These are phyloP conservation scores for Brasilioporus rufonigricans DNA, from an alignment of 768 basidiomycete species.

Conservation along the genomic window DNA sequence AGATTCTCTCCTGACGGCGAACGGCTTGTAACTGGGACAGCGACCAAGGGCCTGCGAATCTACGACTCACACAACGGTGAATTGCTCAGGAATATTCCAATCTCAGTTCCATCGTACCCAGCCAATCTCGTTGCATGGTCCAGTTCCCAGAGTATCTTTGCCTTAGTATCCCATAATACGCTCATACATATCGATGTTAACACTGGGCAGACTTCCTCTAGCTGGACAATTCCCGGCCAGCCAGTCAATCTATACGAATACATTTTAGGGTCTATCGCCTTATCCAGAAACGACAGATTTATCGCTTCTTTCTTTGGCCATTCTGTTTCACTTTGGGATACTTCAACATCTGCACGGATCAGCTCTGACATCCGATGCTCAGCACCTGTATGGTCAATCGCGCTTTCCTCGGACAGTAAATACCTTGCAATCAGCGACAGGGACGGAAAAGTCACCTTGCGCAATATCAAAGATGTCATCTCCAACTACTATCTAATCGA, in stretches of 20 bases:
- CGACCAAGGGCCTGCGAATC: not conserved
- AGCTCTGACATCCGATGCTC: not conserved
- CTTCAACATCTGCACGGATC: constrained; percentile 1
- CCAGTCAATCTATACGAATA: not conserved
- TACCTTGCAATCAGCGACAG: not conserved
- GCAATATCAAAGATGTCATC: not conserved
- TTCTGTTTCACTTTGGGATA: constrained; percentile 4
- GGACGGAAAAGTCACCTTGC: not conserved
- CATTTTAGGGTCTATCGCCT: not conserved
- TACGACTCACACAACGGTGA: not conserved
- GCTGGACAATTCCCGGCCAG: constrained; percentile 1
- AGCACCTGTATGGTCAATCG: not conserved
- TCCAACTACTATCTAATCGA: constrained; percentile 1
- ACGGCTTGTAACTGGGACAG: not conserved
- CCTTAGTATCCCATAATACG: not conserved
- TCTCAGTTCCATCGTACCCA: not conserved
- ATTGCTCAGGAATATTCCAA: not conserved
- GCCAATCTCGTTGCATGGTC: not conserved
- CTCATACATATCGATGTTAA: constrained; percentile 1
- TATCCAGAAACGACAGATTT: not conserved
- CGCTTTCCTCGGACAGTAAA: constrained; percentile 4
- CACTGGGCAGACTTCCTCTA: not conserved
- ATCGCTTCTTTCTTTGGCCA: not conserved
- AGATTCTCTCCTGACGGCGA: constrained; percentile 12
- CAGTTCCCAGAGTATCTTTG: not conserved